Conservation (phyloP, 768 basidiomycete genomes). For the Trichaptum fuscoviolaceum region DNA sequence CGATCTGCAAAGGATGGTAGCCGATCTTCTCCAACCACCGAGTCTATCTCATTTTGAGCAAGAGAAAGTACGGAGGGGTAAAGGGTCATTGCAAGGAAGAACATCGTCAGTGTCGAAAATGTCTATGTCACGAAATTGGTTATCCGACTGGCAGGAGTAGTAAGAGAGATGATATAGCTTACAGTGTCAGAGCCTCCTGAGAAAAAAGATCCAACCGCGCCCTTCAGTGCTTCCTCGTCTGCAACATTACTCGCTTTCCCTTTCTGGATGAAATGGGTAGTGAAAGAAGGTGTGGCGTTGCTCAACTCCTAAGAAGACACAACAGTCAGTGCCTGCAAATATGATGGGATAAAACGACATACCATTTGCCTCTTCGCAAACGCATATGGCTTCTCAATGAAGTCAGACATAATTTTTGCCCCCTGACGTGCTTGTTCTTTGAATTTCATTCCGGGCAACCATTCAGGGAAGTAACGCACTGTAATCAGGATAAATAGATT, state of each 20-base stretch:
- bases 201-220: background rate
- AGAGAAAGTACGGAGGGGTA: constrained; percentile 13
- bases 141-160: background rate
- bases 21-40: constrained; percentile 13
- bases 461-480: background rate
- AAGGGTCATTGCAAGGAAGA: constrained; percentile 15
- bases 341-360: background rate
- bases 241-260: background rate
- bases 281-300: background rate
- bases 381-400: background rate
- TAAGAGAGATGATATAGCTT: background rate
- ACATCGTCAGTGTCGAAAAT: constrained; percentile 9
- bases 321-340: background rate
- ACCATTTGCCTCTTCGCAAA: constrained; percentile 9
- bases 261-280: background rate
- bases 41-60: constrained; percentile 18
- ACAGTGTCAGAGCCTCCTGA: constrained; percentile 14
- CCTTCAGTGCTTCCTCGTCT: background rate
- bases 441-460: constrained; percentile 10
- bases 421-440: background rate
- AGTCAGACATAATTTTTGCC: constrained; percentile 5
- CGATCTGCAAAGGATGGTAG: constrained; percentile 15
- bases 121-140: constrained; percentile 5
- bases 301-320: background rate
- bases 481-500: background rate